Conservation (phyloP, 2,329 filamentous ascomycete genomes). For the Colletotrichum spaethianum region DNA sequence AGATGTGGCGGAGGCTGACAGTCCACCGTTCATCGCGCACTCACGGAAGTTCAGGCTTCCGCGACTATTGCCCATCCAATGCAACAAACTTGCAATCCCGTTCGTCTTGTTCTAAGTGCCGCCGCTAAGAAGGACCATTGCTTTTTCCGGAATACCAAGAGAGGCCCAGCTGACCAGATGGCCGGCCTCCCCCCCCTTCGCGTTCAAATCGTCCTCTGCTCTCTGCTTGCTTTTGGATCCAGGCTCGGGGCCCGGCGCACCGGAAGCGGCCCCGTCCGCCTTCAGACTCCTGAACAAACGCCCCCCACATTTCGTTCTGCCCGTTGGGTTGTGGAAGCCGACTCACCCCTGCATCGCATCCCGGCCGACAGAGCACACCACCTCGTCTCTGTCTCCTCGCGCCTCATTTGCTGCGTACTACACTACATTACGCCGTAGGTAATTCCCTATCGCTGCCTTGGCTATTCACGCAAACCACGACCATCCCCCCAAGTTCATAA, state of each 20-base stretch:
- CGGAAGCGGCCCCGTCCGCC: slow-evolving; percentile 35
- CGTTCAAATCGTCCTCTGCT: not conserved
- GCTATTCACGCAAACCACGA: not conserved
- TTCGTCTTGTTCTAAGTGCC: too few relatives aligned
- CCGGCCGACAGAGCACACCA: not conserved
- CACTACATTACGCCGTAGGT: too few relatives aligned
- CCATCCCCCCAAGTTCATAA: not conserved
- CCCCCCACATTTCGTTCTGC: not conserved
- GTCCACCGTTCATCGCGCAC: too few relatives aligned
- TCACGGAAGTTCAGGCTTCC: too few relatives aligned
- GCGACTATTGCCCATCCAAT: too few relatives aligned
- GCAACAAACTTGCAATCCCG: too few relatives aligned
- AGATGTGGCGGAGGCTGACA: not conserved
- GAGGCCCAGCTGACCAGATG: too few relatives aligned
- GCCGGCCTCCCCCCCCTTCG: not conserved
- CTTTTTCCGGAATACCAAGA: too few relatives aligned
- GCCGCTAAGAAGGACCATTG: too few relatives aligned
- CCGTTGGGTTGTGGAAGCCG: not conserved
- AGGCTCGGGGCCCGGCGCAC: slow-evolving; percentile 1
- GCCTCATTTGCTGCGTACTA: not conserved
- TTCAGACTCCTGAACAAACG: not conserved
- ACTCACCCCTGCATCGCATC: not conserved
- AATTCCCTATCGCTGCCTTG: not conserved
- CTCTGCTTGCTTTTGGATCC: not conserved
- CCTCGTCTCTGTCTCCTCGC: not conserved